Base-by-base conservation (phyloP, 805 yeast species). In the Lipomyces kockii region DNA sequence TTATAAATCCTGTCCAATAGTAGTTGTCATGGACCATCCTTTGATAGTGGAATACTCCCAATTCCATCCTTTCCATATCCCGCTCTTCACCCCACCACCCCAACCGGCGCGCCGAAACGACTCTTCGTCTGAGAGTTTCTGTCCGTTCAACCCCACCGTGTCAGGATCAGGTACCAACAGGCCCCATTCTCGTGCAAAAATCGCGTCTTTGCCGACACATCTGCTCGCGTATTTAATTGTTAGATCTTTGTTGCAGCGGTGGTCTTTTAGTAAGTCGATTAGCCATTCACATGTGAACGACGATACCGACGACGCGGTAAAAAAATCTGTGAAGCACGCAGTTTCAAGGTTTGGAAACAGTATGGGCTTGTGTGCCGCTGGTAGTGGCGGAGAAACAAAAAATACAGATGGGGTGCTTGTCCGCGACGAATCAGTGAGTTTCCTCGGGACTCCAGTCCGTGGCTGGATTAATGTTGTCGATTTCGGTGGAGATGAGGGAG, bases 181-280 rank as follows among this genome's bases (percentile, higher is more conserved):
- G n/a, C 71, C 71, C 71, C 71, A 68, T 39, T 61, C 71, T 2
- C 65, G 57, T 6, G 67, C 71, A 43, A 68, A 68, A 5, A 66
- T 62, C 17, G 64, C 67, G 46, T 66, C 71, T 49, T 66, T 68
- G 34, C 65, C 59, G 4, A 67, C 67, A 2, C 65, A 53, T 27
- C 69, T 53, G 22, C 62, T 63, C 12, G 71, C 61, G 34, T 68
- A 68, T 27, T 39, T 62, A 14, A 68, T 55, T 9, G 51, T 67
- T 7, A 68, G 57, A 12, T 49, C 37, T 20, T 20, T 25, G 55
- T 62, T 66, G 12, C 27, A 7, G 8, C 34, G 39, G 55, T 68
- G 71, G 60, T 67, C 67, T 14, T 32, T 55, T 14, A 68, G 58
- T 11, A 68, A 46, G 25, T 39, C 39, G 9, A 59, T 37, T 4